Conservation (phyloP, 768 basidiomycete species). For the Steccherinum ochraceum region DNA sequence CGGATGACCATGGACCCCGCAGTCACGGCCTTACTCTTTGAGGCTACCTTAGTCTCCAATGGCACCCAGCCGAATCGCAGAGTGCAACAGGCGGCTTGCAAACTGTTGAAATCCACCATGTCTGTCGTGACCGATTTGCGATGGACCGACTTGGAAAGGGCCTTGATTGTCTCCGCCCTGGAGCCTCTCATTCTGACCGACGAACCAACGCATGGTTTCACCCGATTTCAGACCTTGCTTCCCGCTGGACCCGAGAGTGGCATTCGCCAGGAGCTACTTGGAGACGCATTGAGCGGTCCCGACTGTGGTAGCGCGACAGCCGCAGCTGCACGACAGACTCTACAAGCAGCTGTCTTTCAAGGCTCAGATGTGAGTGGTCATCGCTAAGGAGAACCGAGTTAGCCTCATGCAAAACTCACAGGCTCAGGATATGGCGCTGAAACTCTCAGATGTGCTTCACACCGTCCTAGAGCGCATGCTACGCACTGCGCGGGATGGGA, state of each 20-base stretch:
- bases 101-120: constrained; percentile 35
- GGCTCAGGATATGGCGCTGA: constrained; percentile 1
- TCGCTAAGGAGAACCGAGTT: too few species aligned
- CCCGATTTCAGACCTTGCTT: constrained; percentile 43
- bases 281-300: constrained; percentile 1
- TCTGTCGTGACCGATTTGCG: constrained; percentile 33
- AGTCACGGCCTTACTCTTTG: constrained; percentile 60
- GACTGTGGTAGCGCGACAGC: constrained; percentile 7
- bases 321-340: constrained; percentile 25
- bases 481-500: not conserved
- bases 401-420: too few species aligned
- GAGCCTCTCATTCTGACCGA: constrained; percentile 52
- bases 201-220: constrained; percentile 18
- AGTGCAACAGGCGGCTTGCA: constrained; percentile 59
- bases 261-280: constrained; percentile 49
- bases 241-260: constrained; percentile 44
- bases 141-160: constrained; percentile 61
- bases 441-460: not conserved
- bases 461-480: not conserved
- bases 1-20: constrained; percentile 67
- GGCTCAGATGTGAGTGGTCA: constrained; percentile 56
- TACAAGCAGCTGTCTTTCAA: constrained; percentile 62
- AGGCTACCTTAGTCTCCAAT: constrained; percentile 58
- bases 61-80: constrained; percentile 55
- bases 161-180: constrained; percentile 57